These are phyloP conservation scores for Microcyclosporella mali DNA, from an alignment of 2,329 filamentous ascomycete species.

Conservation along the genomic window DNA sequence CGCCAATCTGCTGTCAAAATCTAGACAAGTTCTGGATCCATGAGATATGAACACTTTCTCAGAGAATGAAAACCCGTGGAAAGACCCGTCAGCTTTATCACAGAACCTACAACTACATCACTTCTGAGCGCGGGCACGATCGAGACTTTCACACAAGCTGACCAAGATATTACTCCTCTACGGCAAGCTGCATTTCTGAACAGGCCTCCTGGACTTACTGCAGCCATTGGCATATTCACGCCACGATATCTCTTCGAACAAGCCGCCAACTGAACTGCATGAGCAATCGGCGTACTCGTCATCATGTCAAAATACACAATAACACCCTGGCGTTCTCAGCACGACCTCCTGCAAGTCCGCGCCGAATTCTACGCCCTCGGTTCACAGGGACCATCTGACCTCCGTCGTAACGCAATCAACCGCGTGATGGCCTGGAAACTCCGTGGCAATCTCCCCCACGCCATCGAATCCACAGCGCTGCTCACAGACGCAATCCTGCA, in stretches of 20 bases:
- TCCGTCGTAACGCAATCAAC: conserved; percentile 34
- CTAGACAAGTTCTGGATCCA: too few species aligned
- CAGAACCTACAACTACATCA: too few species aligned
- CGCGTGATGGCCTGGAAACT: conserved; percentile 54
- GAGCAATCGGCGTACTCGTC: background rate
- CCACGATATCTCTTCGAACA: too few species aligned
- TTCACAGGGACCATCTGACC: too few species aligned
- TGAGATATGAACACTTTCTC: too few species aligned
- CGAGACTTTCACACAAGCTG: too few species aligned
- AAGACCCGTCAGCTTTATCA: too few species aligned
- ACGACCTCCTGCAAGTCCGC: conserved; percentile 61
- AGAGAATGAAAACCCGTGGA: too few species aligned
- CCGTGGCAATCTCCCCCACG: conserved; percentile 67
- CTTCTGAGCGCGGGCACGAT: background rate
- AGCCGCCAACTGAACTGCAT: too few species aligned
- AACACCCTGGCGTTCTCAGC: conserved; percentile 64
- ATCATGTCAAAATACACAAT: conserved; percentile 64
- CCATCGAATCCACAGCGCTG: conserved; percentile 72
- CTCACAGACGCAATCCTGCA: conserved; percentile 63
- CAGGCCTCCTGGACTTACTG: background rate
- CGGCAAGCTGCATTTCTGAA: background rate
- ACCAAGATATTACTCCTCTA: background rate
- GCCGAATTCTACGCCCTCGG: conserved; percentile 56
- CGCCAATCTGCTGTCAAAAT: too few species aligned
- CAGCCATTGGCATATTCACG: too few species aligned